phyloP scores from a whole-genome alignment of 108 stramenopile species.

The Parietichytrium sp. region DNA sequence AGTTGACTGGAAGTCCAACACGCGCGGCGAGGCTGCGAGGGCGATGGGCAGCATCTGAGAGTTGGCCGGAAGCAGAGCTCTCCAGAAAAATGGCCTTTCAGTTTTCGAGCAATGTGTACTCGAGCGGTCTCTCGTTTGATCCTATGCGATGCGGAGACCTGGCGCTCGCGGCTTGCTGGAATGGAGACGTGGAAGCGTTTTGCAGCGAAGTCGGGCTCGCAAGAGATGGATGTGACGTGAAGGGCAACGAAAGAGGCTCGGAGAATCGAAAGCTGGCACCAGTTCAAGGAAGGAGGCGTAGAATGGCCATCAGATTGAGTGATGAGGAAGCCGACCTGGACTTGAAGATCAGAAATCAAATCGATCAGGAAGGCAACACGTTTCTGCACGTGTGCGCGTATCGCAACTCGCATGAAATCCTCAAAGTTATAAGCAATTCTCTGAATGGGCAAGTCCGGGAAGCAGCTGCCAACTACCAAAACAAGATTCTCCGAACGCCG shows the following conservation, averaged over 20 bases:
- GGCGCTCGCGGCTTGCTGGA: neutral
- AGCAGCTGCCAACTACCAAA: neutral
- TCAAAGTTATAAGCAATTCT: neutral
- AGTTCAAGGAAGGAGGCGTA: neutral
- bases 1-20: no score
- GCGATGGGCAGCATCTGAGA: no score
- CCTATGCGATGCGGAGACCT: no score
- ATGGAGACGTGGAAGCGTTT: neutral
- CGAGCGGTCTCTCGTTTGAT: no score
- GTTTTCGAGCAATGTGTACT: no score
- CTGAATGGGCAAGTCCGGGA: neutral
- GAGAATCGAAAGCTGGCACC: no score
- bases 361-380: neutral
- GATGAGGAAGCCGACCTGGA: neutral
- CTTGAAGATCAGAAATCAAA: neutral
- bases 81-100: no score
- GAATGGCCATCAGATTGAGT: neutral
- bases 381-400: neutral
- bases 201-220: no score
- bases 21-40: no score
- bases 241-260: no score
- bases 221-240: no score
- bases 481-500: neutral
- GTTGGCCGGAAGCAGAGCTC: no score
- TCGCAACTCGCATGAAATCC: neutral